phyloP scores from a whole-genome alignment of 345 rosid genomes.

The Cardamine occulta region DNA sequence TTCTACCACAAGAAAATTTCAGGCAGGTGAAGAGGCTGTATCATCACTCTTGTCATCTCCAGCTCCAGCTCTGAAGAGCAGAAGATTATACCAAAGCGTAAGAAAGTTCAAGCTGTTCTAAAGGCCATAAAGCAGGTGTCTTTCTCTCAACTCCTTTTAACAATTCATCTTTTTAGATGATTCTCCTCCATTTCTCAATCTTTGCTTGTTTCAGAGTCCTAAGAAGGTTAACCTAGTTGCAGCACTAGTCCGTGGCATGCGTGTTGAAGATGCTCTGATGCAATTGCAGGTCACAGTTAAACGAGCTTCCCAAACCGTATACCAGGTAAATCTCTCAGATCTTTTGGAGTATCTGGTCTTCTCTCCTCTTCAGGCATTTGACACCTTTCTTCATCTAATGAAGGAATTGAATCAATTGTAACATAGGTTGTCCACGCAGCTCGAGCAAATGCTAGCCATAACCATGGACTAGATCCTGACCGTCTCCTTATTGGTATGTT shows the following conservation, averaged over 20 bases:
- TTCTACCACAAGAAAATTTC: conserved; percentile 66
- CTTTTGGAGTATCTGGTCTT: neutral
- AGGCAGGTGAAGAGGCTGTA: conserved; percentile 68
- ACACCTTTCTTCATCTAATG: neutral
- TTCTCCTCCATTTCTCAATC: neutral
- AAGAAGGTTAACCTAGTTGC: conserved; percentile 96
- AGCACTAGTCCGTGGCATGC: conserved; percentile 92
- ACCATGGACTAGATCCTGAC: conserved; percentile 85
- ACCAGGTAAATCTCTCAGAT: conserved; percentile 58
- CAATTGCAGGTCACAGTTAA: conserved; percentile 87
- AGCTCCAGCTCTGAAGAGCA: conserved; percentile 65
- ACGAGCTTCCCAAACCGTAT: conserved; percentile 84
- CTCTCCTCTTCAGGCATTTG: neutral
- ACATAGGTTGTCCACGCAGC: conserved; percentile 90
- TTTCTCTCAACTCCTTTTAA: neutral
- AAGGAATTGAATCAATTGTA: neutral
- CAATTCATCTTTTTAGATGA: neutral
- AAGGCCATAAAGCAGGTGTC: conserved; percentile 89
- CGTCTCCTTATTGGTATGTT: conserved; percentile 82
- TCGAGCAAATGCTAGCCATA: conserved; percentile 88
- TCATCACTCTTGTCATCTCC: conserved; percentile 77
- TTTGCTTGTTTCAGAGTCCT: conserved; percentile 72
- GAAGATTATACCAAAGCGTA: conserved; percentile 61
- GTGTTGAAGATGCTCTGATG: conserved; percentile 92
- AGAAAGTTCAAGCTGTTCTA: conserved; percentile 77